Base-by-base conservation (phyloP, 2,329 filamentous ascomycete species). In the Microthyrium microscopicum region DNA sequence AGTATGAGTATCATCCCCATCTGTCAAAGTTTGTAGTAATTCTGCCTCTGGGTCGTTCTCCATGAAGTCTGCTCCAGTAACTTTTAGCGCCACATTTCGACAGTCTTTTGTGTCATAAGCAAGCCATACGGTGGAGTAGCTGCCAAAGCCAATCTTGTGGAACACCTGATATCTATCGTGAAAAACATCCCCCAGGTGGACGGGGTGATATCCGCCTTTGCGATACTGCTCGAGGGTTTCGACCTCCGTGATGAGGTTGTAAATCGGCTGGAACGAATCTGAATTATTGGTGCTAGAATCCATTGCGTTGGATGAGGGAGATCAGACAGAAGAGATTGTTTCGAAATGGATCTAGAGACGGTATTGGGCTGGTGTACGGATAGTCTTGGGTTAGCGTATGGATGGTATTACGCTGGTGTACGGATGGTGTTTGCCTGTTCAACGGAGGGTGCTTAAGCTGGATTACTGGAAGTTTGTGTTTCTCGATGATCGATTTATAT, bases 161-260 rank as follows among this genome's bases (percentile, higher is more conserved):
- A 34, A 9, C 11, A 34, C 55, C 6, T 8, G 7, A 12, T 31
- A 34, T 31, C 22, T 7, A 31, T 43, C 12, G 7, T 36, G 41
- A 0, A 47, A 39, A 16, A 9, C 5, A 26, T 47, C 43, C 13
- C 44, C 43, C 0, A 49, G 37, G 13, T 22, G 13, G 6, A 47
- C 24, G 5, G 43, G 43, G 30, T 44, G 42, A 37, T 46, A 49
- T 12, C 42, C 44, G 20, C 44, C 42, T 0, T 1, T 16, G 5
- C 19, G 16, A 25, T 46, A 47, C 34, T 40, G 41, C 36, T 46
- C 34, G 13, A 44, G 26, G 40, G 43, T 40, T 17, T 48, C 46
- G 7, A 45, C 39, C 28, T 46, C 40, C 13, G 9, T 12, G 22
- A 25, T 25, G 13, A 9, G 13, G 9, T 12, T 12, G 22, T 25